These are phyloP conservation scores for Gentiana dahurica DNA, from an alignment of 257 asterid species.

Conservation along the genomic window DNA sequence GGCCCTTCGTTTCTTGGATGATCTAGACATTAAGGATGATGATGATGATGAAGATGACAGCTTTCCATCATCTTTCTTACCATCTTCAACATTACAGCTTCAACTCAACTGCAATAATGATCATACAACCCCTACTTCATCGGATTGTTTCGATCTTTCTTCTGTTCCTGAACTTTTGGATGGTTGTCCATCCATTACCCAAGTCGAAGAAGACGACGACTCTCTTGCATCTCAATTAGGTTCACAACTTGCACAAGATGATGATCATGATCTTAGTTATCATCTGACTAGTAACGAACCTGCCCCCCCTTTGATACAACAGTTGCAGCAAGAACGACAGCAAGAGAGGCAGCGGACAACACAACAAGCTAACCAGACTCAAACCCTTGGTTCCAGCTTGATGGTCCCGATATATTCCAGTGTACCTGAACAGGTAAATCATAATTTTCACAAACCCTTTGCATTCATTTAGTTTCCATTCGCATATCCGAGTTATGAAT, in stretches of 20 bases:
- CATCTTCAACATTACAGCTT: conserved; percentile 11
- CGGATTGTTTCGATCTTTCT: conserved; percentile 29
- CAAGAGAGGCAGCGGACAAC: conserved; percentile 36
- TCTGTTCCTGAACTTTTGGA: conserved; percentile 45
- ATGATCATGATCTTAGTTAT: conserved; percentile 14
- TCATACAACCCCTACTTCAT: neutral
- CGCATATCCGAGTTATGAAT: neutral
- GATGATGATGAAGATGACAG: conserved; percentile 8
- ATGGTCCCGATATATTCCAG: conserved; percentile 31
- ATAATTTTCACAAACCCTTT: neutral
- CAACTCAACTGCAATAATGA: no score
- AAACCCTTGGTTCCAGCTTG: conserved; percentile 29
- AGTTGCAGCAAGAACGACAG: conserved; percentile 50
- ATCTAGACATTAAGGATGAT: conserved; percentile 20
- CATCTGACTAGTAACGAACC: conserved; percentile 9
- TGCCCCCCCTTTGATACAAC: conserved; percentile 38
- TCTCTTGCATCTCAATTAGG: conserved; percentile 10
- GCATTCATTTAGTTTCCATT: neutral
- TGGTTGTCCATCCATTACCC: conserved; percentile 20
- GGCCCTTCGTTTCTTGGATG: conserved; percentile 54
- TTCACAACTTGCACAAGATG: conserved; percentile 19
- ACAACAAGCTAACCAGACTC: conserved; percentile 19
- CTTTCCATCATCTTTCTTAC: conserved; percentile 14
- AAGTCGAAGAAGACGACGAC: conserved; percentile 1
- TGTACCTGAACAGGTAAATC: conserved; percentile 51